Evolutionary conservation across 805 yeast genomes (phyloP).

Genomic region (Candida boidinii): DNA sequence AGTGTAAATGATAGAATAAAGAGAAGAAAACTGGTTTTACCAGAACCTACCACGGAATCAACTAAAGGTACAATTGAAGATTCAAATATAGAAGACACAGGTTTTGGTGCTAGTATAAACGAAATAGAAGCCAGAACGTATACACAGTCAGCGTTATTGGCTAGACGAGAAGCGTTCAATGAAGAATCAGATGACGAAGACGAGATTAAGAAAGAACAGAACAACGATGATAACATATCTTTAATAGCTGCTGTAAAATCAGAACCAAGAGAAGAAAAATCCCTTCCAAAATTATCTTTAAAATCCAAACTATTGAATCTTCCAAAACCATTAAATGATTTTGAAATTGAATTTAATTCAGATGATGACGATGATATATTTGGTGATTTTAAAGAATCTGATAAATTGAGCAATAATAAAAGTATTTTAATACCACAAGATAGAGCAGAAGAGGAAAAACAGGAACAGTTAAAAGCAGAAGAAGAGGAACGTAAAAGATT

Average conservation of each 20-base stretch:
- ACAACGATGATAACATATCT: neutral
- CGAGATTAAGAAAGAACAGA: constrained; percentile 5
- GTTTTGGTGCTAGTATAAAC: constrained; percentile 9
- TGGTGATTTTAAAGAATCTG: neutral
- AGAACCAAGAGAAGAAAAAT: neutral
- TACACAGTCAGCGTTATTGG: constrained; percentile 27
- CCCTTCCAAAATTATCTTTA: constrained; percentile 1
- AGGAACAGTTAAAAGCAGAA: constrained; percentile 12
- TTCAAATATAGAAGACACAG: constrained; percentile 5
- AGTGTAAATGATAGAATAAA: constrained; percentile 17
- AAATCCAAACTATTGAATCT: constrained; percentile 7
- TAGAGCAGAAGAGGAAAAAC: constrained; percentile 10
- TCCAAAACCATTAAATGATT: constrained; percentile 29
- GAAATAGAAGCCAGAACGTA: constrained; percentile 25
- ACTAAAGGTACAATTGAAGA: constrained; percentile 11
- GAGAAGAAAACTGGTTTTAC: constrained; percentile 27
- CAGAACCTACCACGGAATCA: constrained; percentile 25
- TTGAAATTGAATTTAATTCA: constrained; percentile 30
- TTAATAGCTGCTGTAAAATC: too few species aligned
- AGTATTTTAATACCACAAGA: too few species aligned
- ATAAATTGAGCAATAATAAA: too few species aligned
- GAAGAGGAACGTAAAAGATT: constrained; percentile 8
- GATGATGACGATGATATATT: constrained; percentile 13
- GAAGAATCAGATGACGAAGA: constrained; percentile 10
- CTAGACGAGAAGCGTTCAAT: constrained; percentile 7